phyloP scores from a whole-genome alignment of 257 asterid species.

The Nicotiana paniculata region DNA sequence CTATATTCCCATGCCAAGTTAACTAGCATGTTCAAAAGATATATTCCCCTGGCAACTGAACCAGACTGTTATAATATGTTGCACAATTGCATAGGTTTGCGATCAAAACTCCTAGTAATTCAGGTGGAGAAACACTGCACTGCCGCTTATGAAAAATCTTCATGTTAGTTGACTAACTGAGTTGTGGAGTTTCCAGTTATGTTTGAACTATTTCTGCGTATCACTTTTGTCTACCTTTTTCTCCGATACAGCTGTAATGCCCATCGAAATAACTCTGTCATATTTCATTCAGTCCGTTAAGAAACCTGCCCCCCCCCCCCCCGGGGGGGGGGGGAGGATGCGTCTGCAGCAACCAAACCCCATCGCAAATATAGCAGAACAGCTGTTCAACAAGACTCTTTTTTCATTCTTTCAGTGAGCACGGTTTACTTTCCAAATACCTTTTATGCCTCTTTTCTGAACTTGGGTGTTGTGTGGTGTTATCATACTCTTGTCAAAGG shows the following conservation, averaged over 20 bases:
- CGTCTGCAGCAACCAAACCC: neutral
- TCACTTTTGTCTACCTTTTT: neutral
- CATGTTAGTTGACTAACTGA: neutral
- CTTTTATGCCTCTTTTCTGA: neutral
- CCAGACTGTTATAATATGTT: neutral
- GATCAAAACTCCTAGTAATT: neutral
- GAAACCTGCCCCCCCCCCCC: neutral
- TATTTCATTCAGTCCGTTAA: neutral
- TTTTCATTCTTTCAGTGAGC: neutral
- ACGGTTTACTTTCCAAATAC: neutral
- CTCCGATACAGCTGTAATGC: neutral
- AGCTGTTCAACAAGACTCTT: neutral
- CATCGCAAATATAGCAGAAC: neutral
- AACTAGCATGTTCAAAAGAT: neutral
- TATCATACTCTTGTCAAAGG: neutral
- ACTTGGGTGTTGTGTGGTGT: neutral
- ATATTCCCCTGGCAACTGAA: neutral
- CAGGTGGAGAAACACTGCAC: neutral
- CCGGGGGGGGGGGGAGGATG: too few relatives aligned
- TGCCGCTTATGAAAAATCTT: neutral
- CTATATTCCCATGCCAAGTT: neutral
- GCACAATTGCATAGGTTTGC: neutral
- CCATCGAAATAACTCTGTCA: neutral
- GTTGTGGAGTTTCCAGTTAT: neutral
- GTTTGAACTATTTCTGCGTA: neutral